Base-by-base conservation (phyloP, 2,329 filamentous ascomycete species). In the Dactylellina drechsleri region DNA sequence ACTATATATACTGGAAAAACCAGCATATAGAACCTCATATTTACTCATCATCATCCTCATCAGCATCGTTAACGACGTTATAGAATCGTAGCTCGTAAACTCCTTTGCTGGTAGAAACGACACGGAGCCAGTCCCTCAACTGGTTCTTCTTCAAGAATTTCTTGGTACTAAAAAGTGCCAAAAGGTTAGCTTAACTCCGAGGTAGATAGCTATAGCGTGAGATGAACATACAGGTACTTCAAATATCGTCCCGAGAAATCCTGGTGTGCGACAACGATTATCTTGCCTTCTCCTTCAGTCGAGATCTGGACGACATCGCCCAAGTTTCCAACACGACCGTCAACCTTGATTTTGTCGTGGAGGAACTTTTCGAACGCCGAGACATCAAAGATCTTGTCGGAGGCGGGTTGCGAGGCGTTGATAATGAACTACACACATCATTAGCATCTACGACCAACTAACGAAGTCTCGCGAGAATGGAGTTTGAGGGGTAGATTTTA, bases 61-160 rank as follows among this genome's bases (percentile, higher is more conserved):
- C 93, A 84, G 93, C 94, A 84, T 99, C 95, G 85, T 96, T 95
- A 82, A 97, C 94, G 83, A 99, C 93, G 89, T 99, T 99, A 93
- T 96, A 99, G 93, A 99, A 99, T 88, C 96, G 93, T 86, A 99
- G 91, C 89, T 97, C 93, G 88, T 99, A 99, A 80, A 97, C 93
- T 83, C 95, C 94, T 87, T 94, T 94, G 84, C 91, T 93, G 84
- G 94, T 98, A 81, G 93, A 96, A 83, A 99, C 95, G 81, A 99
- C 94, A 82, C 95, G 93, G 83, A 99, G 92, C 95, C 95, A 99
- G 89, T 99, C 95, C 87, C 95, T 92, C 84, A 99, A 92, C 90
- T 98, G 94, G 89, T 97, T 92, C 92, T 99, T 99, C 93, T 99
- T 99, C 86, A 99, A 91, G 91, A 97, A 99, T 90, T 99, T 99